Percentiles rank a stretch among this genome's conserved stretches.
phyloP scores from a whole-genome alignment of 1,284 basidiomycete genomes.

The Microbotryum intermedium region DNA sequence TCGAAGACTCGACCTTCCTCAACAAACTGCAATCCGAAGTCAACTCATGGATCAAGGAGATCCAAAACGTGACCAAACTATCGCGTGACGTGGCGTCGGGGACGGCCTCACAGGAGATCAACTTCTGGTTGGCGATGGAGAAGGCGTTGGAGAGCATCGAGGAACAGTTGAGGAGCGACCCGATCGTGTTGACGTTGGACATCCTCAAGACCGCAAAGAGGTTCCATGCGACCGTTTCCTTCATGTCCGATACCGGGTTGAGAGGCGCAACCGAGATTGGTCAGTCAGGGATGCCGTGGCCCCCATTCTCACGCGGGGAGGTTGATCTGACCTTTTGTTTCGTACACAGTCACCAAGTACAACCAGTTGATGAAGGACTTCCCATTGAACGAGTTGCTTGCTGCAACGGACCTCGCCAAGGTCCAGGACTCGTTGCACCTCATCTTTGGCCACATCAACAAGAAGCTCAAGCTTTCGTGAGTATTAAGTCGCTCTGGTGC shows the following conservation, averaged over 20 bases:
- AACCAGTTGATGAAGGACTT: slow-evolving; percentile 99
- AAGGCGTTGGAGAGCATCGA: slow-evolving; percentile 89
- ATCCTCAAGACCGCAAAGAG: slow-evolving; percentile 91
- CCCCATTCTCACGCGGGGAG: too few species aligned
- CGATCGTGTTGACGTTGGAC: slow-evolving; percentile 90
- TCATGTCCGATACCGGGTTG: slow-evolving; percentile 92
- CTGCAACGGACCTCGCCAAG: slow-evolving; percentile 91
- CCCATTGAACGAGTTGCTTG: slow-evolving; percentile 88
- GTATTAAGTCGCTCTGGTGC: slow-evolving; percentile 13
- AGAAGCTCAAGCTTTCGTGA: slow-evolving; percentile 79
- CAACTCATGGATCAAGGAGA: slow-evolving; percentile 96
- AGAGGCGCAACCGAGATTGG: slow-evolving; percentile 83
- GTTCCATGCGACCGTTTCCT: slow-evolving; percentile 94
- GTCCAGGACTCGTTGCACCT: slow-evolving; percentile 76
- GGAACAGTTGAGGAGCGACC: slow-evolving; percentile 78
- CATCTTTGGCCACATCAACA: slow-evolving; percentile 90
- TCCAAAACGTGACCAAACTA: slow-evolving; percentile 92
- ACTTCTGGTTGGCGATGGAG: slow-evolving; percentile 96
- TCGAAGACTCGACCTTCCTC: slow-evolving; percentile 83
- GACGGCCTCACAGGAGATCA: slow-evolving; percentile 96
- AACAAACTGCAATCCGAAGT: slow-evolving; percentile 90
- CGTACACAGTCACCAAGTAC: slow-evolving; percentile 77
- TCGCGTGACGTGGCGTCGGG: slow-evolving; percentile 83
- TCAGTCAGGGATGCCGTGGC: slow-evolving; percentile 40
- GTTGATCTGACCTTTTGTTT: neutral